Evolutionary conservation across 768 basidiomycete species (phyloP).

Genomic region (Termitomyces heimii): DNA sequence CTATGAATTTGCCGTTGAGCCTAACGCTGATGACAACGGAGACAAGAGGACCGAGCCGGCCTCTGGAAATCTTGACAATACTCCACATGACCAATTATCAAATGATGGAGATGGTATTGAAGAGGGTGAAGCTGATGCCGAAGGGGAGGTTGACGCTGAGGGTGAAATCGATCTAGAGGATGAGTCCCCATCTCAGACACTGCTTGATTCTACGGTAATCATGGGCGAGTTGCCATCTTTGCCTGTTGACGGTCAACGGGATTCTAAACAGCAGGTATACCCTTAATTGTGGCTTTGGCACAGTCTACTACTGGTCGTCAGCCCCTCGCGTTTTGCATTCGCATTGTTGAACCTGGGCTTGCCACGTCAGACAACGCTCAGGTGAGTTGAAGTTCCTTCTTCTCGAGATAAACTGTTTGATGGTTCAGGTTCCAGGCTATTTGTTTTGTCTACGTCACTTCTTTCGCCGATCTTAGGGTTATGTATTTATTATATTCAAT

Average conservation of each 20-base stretch:
- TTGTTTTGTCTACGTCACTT: background rate
- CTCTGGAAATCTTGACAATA: background rate
- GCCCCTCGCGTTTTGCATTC: background rate
- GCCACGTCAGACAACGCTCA: background rate
- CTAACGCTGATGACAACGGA: background rate
- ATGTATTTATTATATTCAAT: background rate
- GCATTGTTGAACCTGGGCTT: background rate
- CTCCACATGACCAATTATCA: background rate
- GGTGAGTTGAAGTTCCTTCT: background rate
- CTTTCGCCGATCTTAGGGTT: background rate
- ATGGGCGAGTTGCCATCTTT: background rate
- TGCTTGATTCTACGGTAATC: conserved; percentile 1
- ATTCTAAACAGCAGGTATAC: background rate
- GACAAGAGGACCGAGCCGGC: background rate
- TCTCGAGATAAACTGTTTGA: background rate
- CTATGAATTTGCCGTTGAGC: background rate
- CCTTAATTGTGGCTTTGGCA: background rate
- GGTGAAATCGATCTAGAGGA: conserved; percentile 16
- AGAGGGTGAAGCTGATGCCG: conserved; percentile 21
- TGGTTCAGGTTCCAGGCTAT: background rate
- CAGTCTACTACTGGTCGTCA: background rate
- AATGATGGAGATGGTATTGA: background rate
- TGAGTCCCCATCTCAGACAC: background rate
- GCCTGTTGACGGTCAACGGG: background rate
- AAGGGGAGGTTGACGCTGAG: conserved; percentile 24